Percentiles rank a stretch among this genome's conserved stretches.
Conservation (phyloP, 2,329 filamentous ascomycete species). For the Triangularia verruculosa region DNA sequence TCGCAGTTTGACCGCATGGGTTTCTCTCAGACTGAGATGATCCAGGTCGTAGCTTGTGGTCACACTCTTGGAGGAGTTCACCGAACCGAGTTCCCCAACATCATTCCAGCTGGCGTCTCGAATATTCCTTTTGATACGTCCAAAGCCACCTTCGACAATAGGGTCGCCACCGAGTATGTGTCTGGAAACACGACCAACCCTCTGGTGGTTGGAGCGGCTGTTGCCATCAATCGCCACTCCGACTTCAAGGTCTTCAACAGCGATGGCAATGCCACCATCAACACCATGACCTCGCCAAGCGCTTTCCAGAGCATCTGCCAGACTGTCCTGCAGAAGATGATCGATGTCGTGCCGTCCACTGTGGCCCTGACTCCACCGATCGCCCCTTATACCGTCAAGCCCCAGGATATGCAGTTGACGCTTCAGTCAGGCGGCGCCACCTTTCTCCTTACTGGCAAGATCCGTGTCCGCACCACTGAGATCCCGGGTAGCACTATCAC, state of each 20-base stretch:
- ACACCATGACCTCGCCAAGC: conserved; percentile 42
- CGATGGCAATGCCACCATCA: conserved; percentile 55
- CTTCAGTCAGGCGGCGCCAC: conserved; percentile 47
- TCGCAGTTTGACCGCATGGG: conserved; percentile 58
- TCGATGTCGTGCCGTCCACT: conserved; percentile 54
- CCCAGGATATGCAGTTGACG: conserved; percentile 54
- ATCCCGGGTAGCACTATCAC: conserved; percentile 42
- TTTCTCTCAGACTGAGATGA: conserved; percentile 56
- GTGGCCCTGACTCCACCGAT: conserved; percentile 52
- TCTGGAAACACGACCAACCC: conserved; percentile 52
- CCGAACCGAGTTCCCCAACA: conserved; percentile 48
- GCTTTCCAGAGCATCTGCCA: conserved; percentile 49
- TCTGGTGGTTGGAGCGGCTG: conserved; percentile 51
- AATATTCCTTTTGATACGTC: conserved; percentile 47
- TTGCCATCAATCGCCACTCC: conserved; percentile 45
- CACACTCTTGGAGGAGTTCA: conserved; percentile 62
- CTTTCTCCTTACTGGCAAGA: conserved; percentile 52
- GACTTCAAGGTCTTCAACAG: conserved; percentile 56
- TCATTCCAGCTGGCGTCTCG: conserved; percentile 47
- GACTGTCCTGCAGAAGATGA: conserved; percentile 56
- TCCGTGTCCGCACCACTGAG: conserved; percentile 54
- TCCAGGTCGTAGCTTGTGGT: conserved; percentile 58
- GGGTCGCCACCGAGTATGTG: conserved; percentile 56
- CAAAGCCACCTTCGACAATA: conserved; percentile 52
- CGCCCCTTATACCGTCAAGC: conserved; percentile 57